Conservation (phyloP, 495 filamentous ascomycete genomes). For the Penicillium verhagenii region DNA sequence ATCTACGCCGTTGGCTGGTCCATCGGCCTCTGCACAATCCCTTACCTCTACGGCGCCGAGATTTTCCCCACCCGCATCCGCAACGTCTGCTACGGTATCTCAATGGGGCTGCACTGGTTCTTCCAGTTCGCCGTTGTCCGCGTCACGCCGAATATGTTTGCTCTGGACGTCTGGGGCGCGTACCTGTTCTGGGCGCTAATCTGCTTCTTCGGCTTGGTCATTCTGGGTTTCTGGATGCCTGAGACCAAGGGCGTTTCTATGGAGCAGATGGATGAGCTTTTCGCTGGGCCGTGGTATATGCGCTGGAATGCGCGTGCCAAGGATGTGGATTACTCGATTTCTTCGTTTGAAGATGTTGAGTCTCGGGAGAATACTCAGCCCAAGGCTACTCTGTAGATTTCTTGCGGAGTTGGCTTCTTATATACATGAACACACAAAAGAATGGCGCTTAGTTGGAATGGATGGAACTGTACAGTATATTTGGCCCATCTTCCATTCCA, state of each 20-base stretch:
- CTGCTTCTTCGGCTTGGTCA: slow-evolving; percentile 38
- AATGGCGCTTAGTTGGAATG: no score
- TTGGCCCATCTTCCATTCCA: no score
- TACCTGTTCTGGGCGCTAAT: slow-evolving; percentile 47
- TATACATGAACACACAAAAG: no score
- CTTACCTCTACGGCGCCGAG: slow-evolving; percentile 48
- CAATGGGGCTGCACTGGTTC: slow-evolving; percentile 48
- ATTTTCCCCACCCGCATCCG: slow-evolving; percentile 49
- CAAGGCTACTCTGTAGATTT: neutral
- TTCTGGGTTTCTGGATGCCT: slow-evolving; percentile 48
- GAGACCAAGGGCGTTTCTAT: slow-evolving; percentile 47
- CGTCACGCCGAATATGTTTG: slow-evolving; percentile 49
- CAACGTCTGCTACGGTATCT: slow-evolving; percentile 42
- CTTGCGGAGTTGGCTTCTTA: neutral
- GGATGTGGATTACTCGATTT: slow-evolving; percentile 5
- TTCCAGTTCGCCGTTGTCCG: slow-evolving; percentile 51
- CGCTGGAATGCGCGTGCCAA: slow-evolving; percentile 37
- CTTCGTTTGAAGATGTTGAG: neutral
- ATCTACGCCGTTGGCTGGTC: slow-evolving; percentile 51
- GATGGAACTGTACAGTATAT: no score
- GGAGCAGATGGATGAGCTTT: slow-evolving; percentile 47
- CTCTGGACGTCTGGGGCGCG: slow-evolving; percentile 44
- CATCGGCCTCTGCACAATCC: slow-evolving; percentile 50
- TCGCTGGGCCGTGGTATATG: slow-evolving; percentile 43
- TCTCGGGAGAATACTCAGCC: neutral